Conservation (phyloP, 495 filamentous ascomycete genomes). For the Aspergillus sclerotioniger region DNA sequence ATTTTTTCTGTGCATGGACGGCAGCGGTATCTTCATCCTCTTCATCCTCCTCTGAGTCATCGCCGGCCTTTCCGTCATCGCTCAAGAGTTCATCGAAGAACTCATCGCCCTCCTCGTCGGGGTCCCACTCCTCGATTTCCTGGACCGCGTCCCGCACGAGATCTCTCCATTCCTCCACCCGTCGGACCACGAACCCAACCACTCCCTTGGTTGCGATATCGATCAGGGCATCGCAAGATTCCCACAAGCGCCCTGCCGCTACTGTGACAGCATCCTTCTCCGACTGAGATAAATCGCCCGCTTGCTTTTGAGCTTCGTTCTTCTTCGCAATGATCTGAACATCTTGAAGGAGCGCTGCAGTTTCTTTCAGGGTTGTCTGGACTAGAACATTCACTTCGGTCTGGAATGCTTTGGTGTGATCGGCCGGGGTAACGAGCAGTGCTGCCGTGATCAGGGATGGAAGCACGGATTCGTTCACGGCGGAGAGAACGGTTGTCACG, state of each 20-base stretch:
- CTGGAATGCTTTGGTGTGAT: slow-evolving; percentile 59
- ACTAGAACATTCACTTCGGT: slow-evolving; percentile 44
- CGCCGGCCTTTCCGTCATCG: slow-evolving; percentile 40
- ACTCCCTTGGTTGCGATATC: slow-evolving; percentile 63
- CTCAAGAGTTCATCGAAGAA: slow-evolving; percentile 46
- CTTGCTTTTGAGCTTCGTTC: slow-evolving; percentile 26
- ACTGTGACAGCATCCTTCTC: slow-evolving; percentile 41
- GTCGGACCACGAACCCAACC: slow-evolving; percentile 56
- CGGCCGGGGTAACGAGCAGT: slow-evolving; percentile 56
- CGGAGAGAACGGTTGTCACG: slow-evolving; percentile 61
- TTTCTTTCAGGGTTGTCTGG: slow-evolving; percentile 37
- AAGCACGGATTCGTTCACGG: slow-evolving; percentile 62
- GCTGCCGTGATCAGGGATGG: slow-evolving; percentile 69
- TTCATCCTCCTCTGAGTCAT: slow-evolving; percentile 32
- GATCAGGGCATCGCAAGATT: slow-evolving; percentile 69
- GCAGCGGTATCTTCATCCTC: slow-evolving; percentile 30
- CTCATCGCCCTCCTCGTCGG: slow-evolving; percentile 58
- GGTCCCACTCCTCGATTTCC: slow-evolving; percentile 83
- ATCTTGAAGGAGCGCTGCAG: slow-evolving; percentile 35
- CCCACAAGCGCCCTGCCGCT: slow-evolving; percentile 52
- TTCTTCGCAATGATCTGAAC: slow-evolving; percentile 30
- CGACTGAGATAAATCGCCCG: slow-evolving; percentile 24
- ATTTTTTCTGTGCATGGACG: slow-evolving; percentile 38
- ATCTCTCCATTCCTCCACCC: slow-evolving; percentile 65
- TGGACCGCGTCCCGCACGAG: slow-evolving; percentile 75